phyloP scores from a whole-genome alignment of 108 stramenopile genomes.

The Pseudonitzschia multiseries region DNA sequence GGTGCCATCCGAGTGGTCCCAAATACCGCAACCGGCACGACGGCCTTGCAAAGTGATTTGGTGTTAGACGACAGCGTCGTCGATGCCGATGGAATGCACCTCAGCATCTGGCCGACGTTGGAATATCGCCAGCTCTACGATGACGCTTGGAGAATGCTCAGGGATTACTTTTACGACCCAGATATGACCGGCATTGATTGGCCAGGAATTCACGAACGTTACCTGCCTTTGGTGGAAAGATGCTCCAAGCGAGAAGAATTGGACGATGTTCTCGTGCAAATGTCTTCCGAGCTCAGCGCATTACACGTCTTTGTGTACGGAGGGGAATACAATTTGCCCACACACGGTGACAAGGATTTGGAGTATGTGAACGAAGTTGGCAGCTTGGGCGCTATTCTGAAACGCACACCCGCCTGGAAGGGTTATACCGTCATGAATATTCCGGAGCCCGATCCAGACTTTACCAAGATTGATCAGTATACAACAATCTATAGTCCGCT shows the following conservation, averaged over 20 bases:
- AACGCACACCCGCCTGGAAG: conserved; percentile 53
- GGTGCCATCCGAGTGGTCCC: conserved; percentile 35
- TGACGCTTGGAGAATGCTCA: conserved; percentile 74
- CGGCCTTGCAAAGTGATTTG: conserved; percentile 19
- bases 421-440: conserved; percentile 61
- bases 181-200: conserved; percentile 64
- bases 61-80: conserved; percentile 45
- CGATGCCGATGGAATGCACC: conserved; percentile 28
- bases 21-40: conserved; percentile 24
- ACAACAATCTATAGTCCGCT: conserved; percentile 63
- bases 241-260: conserved; percentile 69
- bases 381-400: conserved; percentile 62
- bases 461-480: conserved; percentile 49
- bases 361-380: conserved; percentile 44
- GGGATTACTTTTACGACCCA: conserved; percentile 73
- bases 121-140: conserved; percentile 75
- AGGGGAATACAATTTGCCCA: conserved; percentile 65
- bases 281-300: conserved; percentile 75
- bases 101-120: conserved; percentile 62
- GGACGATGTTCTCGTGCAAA: conserved; percentile 72
- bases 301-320: conserved; percentile 79
- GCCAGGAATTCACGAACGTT: conserved; percentile 59
- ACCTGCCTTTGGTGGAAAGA: conserved; percentile 55
- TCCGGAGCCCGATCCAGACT: conserved; percentile 69
- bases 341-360: conserved; percentile 31